Evolutionary conservation across 805 yeast genomes (phyloP), one percentile per base, ranked within the genome.

Genomic region (Yamadazyma laniorum): DNA sequence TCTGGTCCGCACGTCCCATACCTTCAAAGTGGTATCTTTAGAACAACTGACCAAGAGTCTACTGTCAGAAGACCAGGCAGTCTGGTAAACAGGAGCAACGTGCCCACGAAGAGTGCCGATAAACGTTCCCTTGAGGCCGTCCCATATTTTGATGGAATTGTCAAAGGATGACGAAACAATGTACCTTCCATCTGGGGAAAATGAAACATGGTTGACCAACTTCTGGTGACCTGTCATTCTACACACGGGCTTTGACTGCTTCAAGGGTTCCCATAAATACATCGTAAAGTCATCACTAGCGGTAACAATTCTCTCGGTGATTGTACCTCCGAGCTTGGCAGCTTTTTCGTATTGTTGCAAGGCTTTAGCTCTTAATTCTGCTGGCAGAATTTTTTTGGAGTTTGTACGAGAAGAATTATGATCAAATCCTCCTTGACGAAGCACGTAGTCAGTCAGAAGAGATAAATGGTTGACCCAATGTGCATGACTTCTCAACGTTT

Each of bases 141-240:
- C 96, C 99, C 99, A 93, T 39, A 93, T 66, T 63, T 93, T 93
- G 49, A 93, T 81, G 1, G 96, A 87, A 59, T 93, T 93, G 59
- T 93, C 99, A 56, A 93, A 93, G 0, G 97, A 89, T 3, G 95
- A 90, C 4, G 96, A 85, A 0, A 91, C 95, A 34, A 93, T 75
- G 49, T 77, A 75, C 45, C 96, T 75, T 8, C 97, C 98, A 59
- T 93, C 97, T 3, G 99, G 99, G 3, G 96, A 85, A 55, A 91
- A 93, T 11, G 88, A 80, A 9, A 93, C 99, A 59, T 91, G 97
- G 55, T 93, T 93, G 15, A 93, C 98, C 19, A 91, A 71, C 62
- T 93, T 93, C 58, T 93, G 99, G 62, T 93, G 99, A 18, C 99
- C 99, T 1, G 96, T 89, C 93, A 93, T 85, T 55, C 99, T 77